Evolutionary conservation across 768 basidiomycete genomes (phyloP), one percentile per base, ranked within the genome.

Genomic region (Galerina sulciceps): DNA sequence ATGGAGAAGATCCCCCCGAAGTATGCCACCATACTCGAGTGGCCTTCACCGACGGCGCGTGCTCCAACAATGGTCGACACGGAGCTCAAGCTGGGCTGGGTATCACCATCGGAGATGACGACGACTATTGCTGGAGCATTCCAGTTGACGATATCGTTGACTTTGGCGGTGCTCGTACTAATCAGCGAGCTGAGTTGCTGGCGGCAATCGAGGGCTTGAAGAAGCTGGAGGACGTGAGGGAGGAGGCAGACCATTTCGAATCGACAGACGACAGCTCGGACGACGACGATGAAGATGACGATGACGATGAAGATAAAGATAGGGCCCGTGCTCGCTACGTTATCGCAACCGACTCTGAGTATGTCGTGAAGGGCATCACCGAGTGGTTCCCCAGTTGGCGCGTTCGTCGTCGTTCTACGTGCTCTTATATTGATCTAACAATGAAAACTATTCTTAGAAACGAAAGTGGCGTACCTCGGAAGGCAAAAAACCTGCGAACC

Each of bases 401-500:
- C 17, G 40, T 51, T 23, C 1, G 36, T 49, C 36, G 35, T n/a
- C 2, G 10, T 44, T 44, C 18, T 10, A 6, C 4, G 10, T 22
- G 17, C 18, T 44, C 22, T 44, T 17, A 10, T n/a, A 18, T 22
- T 44, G 10, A 10, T 44, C 10, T 22, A 18, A 10, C 17, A 15
- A 2, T 1, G 17, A 17, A 18, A n/a, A 22, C 11, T 48, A 11
- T 48, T 13, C 26, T 9, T 23, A 48, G 47, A 23, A 18, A 26
- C 6, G 47, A 6, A 23, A n/a, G n/a, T 48, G 20, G 47, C n/a
- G 47, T 20, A 48, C 47, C 8, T 26, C 47, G 13, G 26, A 20
- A 10, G 68, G 67, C 13, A 49, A 56, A 6, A 17, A 15, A 18
- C 67, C 71, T 0, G 47, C 45, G 4, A 73, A 73, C 46, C 51